Percentiles rank a stretch among this genome's conserved stretches.
Evolutionary conservation across 495 filamentous ascomycete species (phyloP).

Genomic region (Hyaloscypha finlandica): DNA sequence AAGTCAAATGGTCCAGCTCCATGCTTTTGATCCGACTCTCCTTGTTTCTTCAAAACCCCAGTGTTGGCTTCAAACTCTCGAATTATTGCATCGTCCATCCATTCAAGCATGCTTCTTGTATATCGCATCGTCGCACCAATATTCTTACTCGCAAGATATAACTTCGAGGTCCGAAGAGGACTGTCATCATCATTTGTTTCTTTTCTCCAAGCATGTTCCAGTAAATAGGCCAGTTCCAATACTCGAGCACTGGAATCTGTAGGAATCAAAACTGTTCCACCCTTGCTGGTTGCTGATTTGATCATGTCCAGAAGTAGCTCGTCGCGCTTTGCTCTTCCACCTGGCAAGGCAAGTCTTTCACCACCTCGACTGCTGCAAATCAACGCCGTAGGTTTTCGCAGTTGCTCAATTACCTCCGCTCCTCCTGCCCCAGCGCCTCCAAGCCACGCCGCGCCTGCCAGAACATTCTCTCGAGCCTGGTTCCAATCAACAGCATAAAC

Average conservation of each 20-base stretch:
- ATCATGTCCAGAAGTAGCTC: conserved; percentile 83
- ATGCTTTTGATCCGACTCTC: conserved; percentile 43
- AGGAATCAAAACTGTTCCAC: conserved; percentile 93
- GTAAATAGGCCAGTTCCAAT: conserved; percentile 86
- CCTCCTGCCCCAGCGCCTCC: conserved; percentile 78
- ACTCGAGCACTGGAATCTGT: conserved; percentile 93
- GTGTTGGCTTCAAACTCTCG: conserved; percentile 81
- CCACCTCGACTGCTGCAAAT: conserved; percentile 87
- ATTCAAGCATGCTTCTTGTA: conserved; percentile 94
- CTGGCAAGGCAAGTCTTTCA: conserved; percentile 66
- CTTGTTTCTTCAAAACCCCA: conserved; percentile 40
- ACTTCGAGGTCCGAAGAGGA: conserved; percentile 64
- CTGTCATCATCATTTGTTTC: conserved; percentile 59
- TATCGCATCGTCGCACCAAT: conserved; percentile 82
- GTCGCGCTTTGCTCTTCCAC: conserved; percentile 77
- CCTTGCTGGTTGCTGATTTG: conserved; percentile 70
- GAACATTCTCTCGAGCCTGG: conserved; percentile 88
- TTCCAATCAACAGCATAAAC: conserved; percentile 99
- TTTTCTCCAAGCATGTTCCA: conserved; percentile 86
- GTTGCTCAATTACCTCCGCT: conserved; percentile 86
- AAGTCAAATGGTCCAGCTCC: conserved; percentile 84
- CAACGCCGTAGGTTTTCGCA: conserved; percentile 89
- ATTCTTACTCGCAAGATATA: conserved; percentile 83
- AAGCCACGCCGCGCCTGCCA: conserved; percentile 91
- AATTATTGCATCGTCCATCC: conserved; percentile 96